These are phyloP conservation scores for sweet orange (Citrus sinensis) DNA, from an alignment of 345 rosid genomes.

Conservation along the genomic window DVS_A1.0 CM039167.1:3716001-3716500, in stretches of 20 bases:
- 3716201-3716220: background rate
- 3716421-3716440: background rate
- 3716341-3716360: background rate
- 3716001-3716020: background rate
- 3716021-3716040: too few relatives aligned
- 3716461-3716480: constrained; percentile 89
- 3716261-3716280: background rate
- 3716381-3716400: background rate
- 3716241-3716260: background rate
- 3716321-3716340: background rate
- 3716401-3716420: background rate
- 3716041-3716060: background rate
- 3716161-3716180: background rate
- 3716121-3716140: background rate
- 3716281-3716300: background rate
- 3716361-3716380: background rate
- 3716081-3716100: background rate
- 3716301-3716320: background rate
- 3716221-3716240: background rate
- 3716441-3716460: constrained; percentile 3
- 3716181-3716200: background rate
- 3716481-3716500: constrained; percentile 80
- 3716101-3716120: background rate
- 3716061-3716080: background rate
- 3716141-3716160: background rate